Conservation (phyloP, 805 yeast genomes). For the Metschnikowia chrysomelidarum region DNA sequence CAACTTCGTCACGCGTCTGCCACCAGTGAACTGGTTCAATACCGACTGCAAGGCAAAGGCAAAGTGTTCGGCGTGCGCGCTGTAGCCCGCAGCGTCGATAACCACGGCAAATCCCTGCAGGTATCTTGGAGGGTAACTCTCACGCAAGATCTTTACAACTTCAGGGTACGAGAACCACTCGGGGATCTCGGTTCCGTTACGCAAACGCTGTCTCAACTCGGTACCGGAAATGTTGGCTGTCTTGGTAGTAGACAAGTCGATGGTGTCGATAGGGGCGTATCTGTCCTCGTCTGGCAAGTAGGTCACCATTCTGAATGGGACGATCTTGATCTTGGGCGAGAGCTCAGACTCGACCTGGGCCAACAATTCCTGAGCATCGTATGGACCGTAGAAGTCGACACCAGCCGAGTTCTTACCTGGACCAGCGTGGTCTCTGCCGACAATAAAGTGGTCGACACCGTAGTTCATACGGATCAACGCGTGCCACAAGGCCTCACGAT, state of each 20-base stretch:
- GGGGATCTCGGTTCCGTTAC: constrained; percentile 85
- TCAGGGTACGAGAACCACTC: constrained; percentile 98
- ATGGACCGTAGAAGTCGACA: constrained; percentile 93
- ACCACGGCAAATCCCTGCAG: constrained; percentile 84
- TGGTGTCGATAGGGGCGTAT: constrained; percentile 92
- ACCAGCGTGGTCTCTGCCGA: constrained; percentile 98
- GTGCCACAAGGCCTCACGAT: constrained; percentile 97
- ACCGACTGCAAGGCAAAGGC: constrained; percentile 86
- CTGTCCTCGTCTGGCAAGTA: constrained; percentile 93
- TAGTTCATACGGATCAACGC: constrained; percentile 94
- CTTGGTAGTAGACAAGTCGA: constrained; percentile 65
- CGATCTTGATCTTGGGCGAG: constrained; percentile 69
- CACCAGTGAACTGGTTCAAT: constrained; percentile 84
- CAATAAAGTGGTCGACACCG: constrained; percentile 96
- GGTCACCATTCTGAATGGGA: constrained; percentile 96
- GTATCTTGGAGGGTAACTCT: constrained; percentile 88
- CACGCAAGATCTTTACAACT: constrained; percentile 87
- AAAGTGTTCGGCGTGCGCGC: constrained; percentile 40
- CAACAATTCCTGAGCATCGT: constrained; percentile 91
- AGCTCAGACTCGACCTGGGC: constrained; percentile 73
- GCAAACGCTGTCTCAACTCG: constrained; percentile 83
- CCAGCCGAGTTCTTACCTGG: constrained; percentile 89
- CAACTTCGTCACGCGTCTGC: constrained; percentile 70
- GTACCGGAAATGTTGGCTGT: constrained; percentile 95
- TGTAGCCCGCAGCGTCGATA: constrained; percentile 26